A percentile compares a stretch with the other conserved stretches of the same genome.
phyloP scores from a whole-genome alignment of 768 basidiomycete species.

The Amanita rubescens region DNA sequence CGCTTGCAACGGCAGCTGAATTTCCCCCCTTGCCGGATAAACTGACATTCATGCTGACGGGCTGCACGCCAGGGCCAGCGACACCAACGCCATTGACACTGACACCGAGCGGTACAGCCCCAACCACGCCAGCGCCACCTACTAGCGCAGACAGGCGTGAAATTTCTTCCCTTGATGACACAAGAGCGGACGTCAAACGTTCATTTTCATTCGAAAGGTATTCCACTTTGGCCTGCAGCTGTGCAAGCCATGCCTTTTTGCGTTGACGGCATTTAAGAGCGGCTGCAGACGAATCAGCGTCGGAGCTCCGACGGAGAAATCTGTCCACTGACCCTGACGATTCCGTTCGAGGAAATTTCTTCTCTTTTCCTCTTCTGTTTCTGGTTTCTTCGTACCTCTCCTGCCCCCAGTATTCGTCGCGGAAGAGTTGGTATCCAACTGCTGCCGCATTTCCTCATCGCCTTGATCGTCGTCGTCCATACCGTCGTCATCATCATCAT shows the following conservation, averaged over 20 bases:
- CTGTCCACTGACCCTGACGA: constrained; percentile 68
- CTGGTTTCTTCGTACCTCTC: constrained; percentile 58
- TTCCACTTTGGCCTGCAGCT: constrained; percentile 92
- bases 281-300: constrained; percentile 38
- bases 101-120: constrained; percentile 22
- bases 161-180: constrained; percentile 87
- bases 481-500: constrained; percentile 35
- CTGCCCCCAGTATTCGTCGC: constrained; percentile 14
- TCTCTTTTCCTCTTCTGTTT: constrained; percentile 98
- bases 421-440: constrained; percentile 19
- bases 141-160: constrained; percentile 72
- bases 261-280: constrained; percentile 98
- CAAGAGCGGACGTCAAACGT: constrained; percentile 78
- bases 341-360: constrained; percentile 96
- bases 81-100: constrained; percentile 16
- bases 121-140: constrained; percentile 53
- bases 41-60: constrained; percentile 41
- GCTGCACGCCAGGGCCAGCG: constrained; percentile 28
- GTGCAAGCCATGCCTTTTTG: constrained; percentile 95
- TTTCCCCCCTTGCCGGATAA: constrained; percentile 23
- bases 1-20: constrained; percentile 16
- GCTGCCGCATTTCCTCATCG: background rate
- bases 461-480: constrained; percentile 22
- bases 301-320: background rate
- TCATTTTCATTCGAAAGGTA: constrained; percentile 92